A percentile compares a stretch with the other conserved stretches of the same genome.
Conservation (phyloP, 257 asterid genomes). For the Primulina eburnea region DNA sequence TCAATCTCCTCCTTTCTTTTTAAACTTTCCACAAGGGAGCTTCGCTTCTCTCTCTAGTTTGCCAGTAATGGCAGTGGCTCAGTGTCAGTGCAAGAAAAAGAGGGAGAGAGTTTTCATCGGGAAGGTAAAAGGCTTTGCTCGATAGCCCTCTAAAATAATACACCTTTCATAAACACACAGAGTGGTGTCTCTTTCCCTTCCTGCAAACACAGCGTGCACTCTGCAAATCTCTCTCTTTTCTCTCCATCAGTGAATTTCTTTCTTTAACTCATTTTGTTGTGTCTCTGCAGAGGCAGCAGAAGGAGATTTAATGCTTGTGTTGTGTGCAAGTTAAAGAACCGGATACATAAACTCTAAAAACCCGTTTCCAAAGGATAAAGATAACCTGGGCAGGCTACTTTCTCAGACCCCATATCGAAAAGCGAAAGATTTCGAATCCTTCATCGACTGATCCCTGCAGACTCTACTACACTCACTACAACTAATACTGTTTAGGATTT, state of each 20-base stretch:
- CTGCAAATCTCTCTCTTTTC: conserved; percentile 18
- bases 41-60: conserved; percentile 33
- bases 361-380: conserved; percentile 36
- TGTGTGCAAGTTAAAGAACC: background rate
- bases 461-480: conserved; percentile 19
- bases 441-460: conserved; percentile 7
- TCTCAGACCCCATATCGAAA: conserved; percentile 17
- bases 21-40: background rate
- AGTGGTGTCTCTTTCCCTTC: background rate
- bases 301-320: conserved; percentile 10
- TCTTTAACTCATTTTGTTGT: conserved; percentile 19
- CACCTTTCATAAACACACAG: background rate
- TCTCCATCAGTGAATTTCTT: conserved; percentile 7
- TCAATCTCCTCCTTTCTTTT: background rate
- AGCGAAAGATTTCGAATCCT: background rate
- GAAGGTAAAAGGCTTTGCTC: conserved; percentile 64
- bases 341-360: conserved; percentile 20
- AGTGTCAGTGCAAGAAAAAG: conserved; percentile 73
- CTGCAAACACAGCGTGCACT: conserved; percentile 32
- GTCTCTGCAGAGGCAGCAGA: conserved; percentile 15
- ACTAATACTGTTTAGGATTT: conserved; percentile 50
- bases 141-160: conserved; percentile 19
- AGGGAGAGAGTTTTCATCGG: conserved; percentile 76
- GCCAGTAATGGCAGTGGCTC: conserved; percentile 72
- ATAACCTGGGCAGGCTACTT: conserved; percentile 32